Conservation (phyloP, 176 grass and related monocot genomes). For the Phragmites australis region DNA sequence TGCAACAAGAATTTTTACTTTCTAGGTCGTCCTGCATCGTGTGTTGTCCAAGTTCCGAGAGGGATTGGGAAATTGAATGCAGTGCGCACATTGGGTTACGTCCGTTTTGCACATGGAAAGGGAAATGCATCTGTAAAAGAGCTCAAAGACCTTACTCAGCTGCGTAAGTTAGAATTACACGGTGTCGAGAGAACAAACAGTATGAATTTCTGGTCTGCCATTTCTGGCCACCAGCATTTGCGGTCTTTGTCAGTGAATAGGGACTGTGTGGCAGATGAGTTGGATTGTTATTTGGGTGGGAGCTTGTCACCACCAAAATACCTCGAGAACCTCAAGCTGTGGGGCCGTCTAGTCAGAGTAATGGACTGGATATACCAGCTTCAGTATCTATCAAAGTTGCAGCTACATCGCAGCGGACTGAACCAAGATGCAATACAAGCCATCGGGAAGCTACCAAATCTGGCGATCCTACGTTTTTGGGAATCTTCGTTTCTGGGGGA, state of each 20-base stretch:
- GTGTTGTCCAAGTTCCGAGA: too few relatives aligned
- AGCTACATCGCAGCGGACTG: not conserved
- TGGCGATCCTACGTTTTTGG: not conserved
- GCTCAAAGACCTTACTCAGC: not conserved
- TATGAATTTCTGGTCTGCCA: too few relatives aligned
- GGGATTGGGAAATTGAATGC: not conserved
- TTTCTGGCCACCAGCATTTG: not conserved
- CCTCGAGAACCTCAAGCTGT: not conserved
- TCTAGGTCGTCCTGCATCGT: rapidly evolving
- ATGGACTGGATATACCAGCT: not conserved
- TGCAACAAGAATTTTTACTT: too few relatives aligned
- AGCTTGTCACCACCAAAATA: not conserved
- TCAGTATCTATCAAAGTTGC: not conserved
- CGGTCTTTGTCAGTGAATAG: not conserved
- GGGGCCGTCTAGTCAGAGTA: not conserved
- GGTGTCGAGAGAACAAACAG: too few relatives aligned
- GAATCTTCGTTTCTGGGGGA: not conserved
- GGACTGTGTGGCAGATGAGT: not conserved
- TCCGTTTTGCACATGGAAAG: not conserved
- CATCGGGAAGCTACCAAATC: not conserved
- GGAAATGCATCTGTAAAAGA: not conserved
- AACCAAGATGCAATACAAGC: not conserved
- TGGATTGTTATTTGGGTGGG: not conserved
- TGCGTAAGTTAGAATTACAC: not conserved
- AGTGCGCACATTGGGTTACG: not conserved